Evolutionary conservation across 1,139 yeast genomes (phyloP).

Genomic region (Kluyveromyces sp.): DNA sequence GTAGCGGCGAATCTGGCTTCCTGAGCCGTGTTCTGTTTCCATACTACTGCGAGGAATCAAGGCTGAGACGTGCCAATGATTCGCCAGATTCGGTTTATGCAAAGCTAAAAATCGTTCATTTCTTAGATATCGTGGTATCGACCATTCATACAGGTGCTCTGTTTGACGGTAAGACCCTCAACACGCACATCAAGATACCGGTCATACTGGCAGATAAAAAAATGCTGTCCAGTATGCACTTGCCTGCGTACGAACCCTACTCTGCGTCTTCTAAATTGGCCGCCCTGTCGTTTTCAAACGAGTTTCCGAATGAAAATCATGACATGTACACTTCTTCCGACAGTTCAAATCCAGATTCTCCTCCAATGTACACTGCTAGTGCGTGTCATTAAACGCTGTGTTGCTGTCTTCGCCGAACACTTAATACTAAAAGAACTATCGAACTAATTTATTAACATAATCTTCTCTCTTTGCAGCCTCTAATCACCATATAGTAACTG

Average conservation of each 20-base stretch:
- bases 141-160: too few species aligned
- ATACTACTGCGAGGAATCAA: constrained; percentile 8
- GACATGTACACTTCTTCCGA: neutral
- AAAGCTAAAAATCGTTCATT: constrained; percentile 20
- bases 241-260: constrained; percentile 18
- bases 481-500: too few species aligned
- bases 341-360: neutral
- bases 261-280: neutral
- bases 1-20: neutral
- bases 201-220: constrained; percentile 17
- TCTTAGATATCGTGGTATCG: constrained; percentile 8
- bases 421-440: too few species aligned
- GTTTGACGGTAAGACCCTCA: neutral
- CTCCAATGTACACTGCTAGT: neutral
- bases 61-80: neutral
- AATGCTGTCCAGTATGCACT: constrained; percentile 16
- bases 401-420: neutral
- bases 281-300: neutral
- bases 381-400: neutral
- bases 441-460: neutral
- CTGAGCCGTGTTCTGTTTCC: constrained; percentile 3
- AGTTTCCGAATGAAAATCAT: neutral
- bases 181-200: constrained; percentile 16
- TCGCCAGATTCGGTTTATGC: neutral
- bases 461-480: too few species aligned